Evolutionary conservation across 495 filamentous ascomycete genomes (phyloP).

Genomic region (Pyrenopolyporus hunteri): DNA sequence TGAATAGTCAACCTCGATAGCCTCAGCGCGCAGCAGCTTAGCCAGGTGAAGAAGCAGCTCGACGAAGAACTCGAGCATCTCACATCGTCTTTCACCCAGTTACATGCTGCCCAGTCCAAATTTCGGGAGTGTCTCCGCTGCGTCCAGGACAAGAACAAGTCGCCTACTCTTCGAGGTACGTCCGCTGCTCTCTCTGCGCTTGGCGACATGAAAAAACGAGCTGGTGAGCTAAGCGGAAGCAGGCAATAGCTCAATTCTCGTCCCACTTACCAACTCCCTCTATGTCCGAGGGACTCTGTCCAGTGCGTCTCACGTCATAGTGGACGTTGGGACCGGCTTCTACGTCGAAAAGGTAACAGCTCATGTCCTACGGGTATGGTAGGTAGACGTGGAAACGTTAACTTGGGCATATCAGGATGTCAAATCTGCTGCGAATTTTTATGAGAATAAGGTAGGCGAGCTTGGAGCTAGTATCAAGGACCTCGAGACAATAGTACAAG

Average conservation of each 20-base stretch:
- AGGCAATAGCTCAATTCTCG: conserved; percentile 72
- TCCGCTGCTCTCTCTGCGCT: not conserved
- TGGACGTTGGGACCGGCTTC: conserved; percentile 96
- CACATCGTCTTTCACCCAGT: conserved; percentile 83
- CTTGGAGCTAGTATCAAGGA: conserved; percentile 79
- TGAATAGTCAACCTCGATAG: conserved; percentile 53
- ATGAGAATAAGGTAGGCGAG: conserved; percentile 81
- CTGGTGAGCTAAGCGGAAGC: conserved; percentile 3
- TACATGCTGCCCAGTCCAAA: conserved; percentile 85
- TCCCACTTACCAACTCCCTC: conserved; percentile 89
- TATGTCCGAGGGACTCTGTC: conserved; percentile 88
- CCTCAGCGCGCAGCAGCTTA: conserved; percentile 59
- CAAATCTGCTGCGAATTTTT: conserved; percentile 81
- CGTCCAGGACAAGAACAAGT: conserved; percentile 65
- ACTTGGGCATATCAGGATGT: conserved; percentile 55
- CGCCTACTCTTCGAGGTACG: conserved; percentile 46
- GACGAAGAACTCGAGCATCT: conserved; percentile 95
- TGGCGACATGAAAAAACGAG: not conserved
- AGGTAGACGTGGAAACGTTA: not conserved
- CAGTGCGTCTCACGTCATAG: conserved; percentile 79
- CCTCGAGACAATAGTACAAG: conserved; percentile 83
- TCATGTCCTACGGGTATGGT: not conserved
- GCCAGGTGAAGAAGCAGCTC: conserved; percentile 86
- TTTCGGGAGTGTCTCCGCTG: conserved; percentile 87
- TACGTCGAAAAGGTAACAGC: conserved; percentile 85